phyloP scores from a whole-genome alignment of 2,329 filamentous ascomycete species.

The Botryosphaeria dothidea region DNA sequence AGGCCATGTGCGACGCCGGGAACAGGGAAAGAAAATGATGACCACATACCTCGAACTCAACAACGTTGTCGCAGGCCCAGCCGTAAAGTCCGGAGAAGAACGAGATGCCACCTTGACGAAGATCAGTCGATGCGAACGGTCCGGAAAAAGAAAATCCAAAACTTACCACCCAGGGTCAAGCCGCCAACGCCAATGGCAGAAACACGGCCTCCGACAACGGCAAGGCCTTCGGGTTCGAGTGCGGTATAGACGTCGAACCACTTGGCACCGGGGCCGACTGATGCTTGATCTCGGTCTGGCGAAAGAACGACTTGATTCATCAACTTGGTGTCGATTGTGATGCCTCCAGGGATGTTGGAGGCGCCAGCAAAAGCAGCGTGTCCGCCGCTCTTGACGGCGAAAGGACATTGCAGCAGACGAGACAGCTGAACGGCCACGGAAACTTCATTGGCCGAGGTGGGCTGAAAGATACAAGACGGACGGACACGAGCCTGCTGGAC shows the following conservation, averaged over 20 bases:
- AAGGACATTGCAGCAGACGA: constrained; percentile 32
- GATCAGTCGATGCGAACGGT: neutral
- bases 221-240: constrained; percentile 27
- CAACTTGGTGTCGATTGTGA: constrained; percentile 44
- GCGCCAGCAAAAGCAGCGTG: constrained; percentile 43
- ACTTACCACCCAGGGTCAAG: constrained; percentile 34
- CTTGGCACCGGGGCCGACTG: constrained; percentile 32
- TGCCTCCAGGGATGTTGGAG: constrained; percentile 43
- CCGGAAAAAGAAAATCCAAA: constrained; percentile 28
- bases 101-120: constrained; percentile 34
- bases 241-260: constrained; percentile 34
- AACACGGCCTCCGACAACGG: constrained; percentile 34
- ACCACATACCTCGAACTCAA: constrained; percentile 34
- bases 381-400: constrained; percentile 48
- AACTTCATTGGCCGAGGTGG: constrained; percentile 18
- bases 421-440: constrained; percentile 18
- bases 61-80: constrained; percentile 38
- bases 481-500: constrained; percentile 28
- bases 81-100: constrained; percentile 33
- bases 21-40: constrained; percentile 13
- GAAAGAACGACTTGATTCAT: constrained; percentile 32
- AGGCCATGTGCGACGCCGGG: constrained; percentile 4
- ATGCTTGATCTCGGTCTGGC: constrained; percentile 28
- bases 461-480: constrained; percentile 32
- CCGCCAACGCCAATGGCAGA: constrained; percentile 34